Percentiles rank a stretch among this genome's conserved stretches.
These are phyloP conservation scores for Vicia villosa DNA, from an alignment of 306 rosid species.

Conservation along the genomic window DNA sequence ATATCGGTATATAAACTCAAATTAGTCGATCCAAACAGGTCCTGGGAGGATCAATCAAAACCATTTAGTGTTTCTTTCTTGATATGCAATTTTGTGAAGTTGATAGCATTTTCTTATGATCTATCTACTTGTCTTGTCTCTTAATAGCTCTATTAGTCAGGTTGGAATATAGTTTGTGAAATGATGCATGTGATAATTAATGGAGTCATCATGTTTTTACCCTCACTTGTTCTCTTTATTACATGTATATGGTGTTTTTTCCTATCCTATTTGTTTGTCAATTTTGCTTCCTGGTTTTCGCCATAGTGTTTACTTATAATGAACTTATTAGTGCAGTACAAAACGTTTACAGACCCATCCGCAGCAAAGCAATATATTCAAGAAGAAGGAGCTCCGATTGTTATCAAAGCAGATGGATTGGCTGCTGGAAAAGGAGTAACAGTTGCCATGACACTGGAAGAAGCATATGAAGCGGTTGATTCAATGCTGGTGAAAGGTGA, in stretches of 20 bases:
- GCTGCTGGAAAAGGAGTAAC: conserved; percentile 98
- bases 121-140: conserved; percentile 18
- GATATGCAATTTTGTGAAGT: conserved; percentile 2
- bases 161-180: conserved; percentile 6
- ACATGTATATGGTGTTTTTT: not conserved
- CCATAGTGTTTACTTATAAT: conserved; percentile 16
- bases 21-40: not conserved
- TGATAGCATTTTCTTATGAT: not conserved
- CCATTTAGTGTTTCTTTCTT: not conserved
- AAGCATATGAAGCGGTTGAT: conserved; percentile 93
- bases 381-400: conserved; percentile 87
- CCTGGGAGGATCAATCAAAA: conserved; percentile 9
- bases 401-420: conserved; percentile 90
- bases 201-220: conserved; percentile 4
- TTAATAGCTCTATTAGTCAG: conserved; percentile 7
- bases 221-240: conserved; percentile 17
- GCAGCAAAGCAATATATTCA: conserved; percentile 83
- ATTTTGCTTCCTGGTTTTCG: conserved; percentile 17
- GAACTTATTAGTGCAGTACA: conserved; percentile 67
- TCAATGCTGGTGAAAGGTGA: conserved; percentile 82
- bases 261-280: conserved; percentile 14
- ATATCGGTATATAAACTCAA: not conserved
- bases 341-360: conserved; percentile 69
- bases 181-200: conserved; percentile 23
- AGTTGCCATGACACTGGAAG: conserved; percentile 75